Evolutionary conservation across 805 yeast species (phyloP).

Genomic region (Cephaloascus albidus): DNA sequence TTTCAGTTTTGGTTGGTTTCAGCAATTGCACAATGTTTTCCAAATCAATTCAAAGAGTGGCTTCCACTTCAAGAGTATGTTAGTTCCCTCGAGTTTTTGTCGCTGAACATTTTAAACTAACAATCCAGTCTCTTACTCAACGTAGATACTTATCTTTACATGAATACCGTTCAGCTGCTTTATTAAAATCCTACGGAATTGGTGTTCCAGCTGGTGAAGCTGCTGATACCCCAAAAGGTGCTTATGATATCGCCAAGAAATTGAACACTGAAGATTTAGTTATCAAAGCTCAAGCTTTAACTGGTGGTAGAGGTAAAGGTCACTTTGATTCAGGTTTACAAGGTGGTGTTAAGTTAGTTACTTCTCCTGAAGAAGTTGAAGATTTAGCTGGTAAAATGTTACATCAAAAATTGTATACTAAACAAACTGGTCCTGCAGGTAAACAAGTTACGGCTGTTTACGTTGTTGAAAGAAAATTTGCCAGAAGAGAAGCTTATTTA

Average conservation of each 20-base stretch:
- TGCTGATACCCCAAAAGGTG: conserved; percentile 84
- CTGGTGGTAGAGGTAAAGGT: conserved; percentile 99
- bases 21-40: no score
- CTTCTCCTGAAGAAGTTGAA: conserved; percentile 78
- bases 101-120: no score
- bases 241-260: conserved; percentile 70
- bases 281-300: conserved; percentile 95
- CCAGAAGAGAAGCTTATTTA: conserved; percentile 89
- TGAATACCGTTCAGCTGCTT: conserved; percentile 90
- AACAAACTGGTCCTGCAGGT: conserved; percentile 97
- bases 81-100: no score
- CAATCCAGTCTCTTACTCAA: no score
- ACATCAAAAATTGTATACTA: conserved; percentile 88
- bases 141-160: conserved; percentile 82
- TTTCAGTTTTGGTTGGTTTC: no score
- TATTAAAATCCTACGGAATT: conserved; percentile 75
- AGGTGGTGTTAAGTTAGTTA: conserved; percentile 92
- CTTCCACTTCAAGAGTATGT: no score
- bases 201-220: conserved; percentile 90
- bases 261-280: conserved; percentile 78
- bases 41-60: no score
- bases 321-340: conserved; percentile 91
- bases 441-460: conserved; percentile 95
- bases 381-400: conserved; percentile 85
- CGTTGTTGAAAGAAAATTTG: conserved; percentile 90